Base-by-base conservation (phyloP, 75 land plant genomes). In the Azolla pinnata region DNA sequence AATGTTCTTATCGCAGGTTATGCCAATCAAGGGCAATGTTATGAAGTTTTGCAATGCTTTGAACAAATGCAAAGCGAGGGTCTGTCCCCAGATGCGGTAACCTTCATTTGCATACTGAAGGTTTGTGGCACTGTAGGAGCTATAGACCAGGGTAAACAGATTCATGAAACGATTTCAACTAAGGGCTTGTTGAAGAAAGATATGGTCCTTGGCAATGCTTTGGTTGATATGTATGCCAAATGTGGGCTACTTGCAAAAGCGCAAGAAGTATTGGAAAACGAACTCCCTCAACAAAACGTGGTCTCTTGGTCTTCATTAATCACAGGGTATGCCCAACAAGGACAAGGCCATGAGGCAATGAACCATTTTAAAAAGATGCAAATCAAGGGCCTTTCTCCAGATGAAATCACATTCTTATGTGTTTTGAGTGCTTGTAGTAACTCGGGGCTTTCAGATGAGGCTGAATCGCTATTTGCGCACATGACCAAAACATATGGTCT, bases 221-320 rank as follows among this genome's bases (percentile, higher is more conserved):
- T 58, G 52, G 60, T 58, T 30, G 42, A 33, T 14, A 38, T n/a
- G n/a, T n/a, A n/a, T n/a, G n/a, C n/a, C n/a, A n/a, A n/a, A n/a
- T n/a, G n/a, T n/a, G n/a, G n/a, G n/a, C n/a, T n/a, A n/a, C n/a
- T n/a, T n/a, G n/a, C n/a, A n/a, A n/a, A n/a, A n/a, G n/a, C n/a
- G n/a, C n/a, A n/a, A n/a, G 42, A 38, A 14, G 12, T 8, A 8
- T 7, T 38, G 42, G 12, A 38, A 8, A 7, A 74, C 24, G 68
- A 62, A 32, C 72, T 87, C 74, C 64, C 33, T 0, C 60, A 32
- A 26, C 71, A 74, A 60, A 87, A 84, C 71, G 70, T 71, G 35
- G 73, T 84, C 19, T 79, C 92, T 12, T 87, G 88, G 92, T 84
- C 81, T 65, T 71, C 85, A 17, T 70, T 84, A 2, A 81, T 87